Base-by-base conservation (phyloP, 1,284 basidiomycete genomes). In the Wallemia mellicola region DNA sequence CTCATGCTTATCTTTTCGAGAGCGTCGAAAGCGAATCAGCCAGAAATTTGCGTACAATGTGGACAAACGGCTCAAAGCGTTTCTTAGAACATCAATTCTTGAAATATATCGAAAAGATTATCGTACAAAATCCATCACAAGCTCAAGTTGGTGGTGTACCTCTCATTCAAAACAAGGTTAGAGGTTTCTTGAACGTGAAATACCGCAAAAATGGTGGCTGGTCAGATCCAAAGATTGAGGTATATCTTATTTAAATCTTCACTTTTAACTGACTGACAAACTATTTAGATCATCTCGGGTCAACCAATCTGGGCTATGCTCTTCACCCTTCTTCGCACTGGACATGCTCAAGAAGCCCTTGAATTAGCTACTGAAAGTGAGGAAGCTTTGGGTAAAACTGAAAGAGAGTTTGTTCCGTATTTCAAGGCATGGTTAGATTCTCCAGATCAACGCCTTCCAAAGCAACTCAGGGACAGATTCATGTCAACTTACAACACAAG, bases 61-160 rank as follows among this genome's bases (percentile, higher is more conserved):
- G 67, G 30, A 64, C 60, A 3, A 60, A 63, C 22, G 68, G 68
- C 7, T 65, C 64, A 2, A 63, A 63, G 58, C 59, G 62, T 19
- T 72, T 68, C 74, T 83, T 64, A 74, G 81, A 63, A 77, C 80
- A 68, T 74, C 77, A 61, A 79, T 73, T 48, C 63, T 70, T 67
- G 77, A 78, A 81, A 60, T 76, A 89, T 59, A 70, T 98, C 60
- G 87, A 92, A 64, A 77, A 81, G 55, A 83, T 83, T 0, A 77
- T 96, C n/a, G 81, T 83, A 60, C 76, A 83, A 9, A 75, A 85
- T 25, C 86, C 88, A 0, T 76, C 79, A 60, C 84, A 94, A 65
- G 92, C 92, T 1, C 76, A 79, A 57, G 75, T 96, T 2, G 94
- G 94, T 27, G 92, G 92, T 28, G 82, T 89, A 60, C 94, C 92